These are phyloP conservation scores for Tylopilus sp. DNA, from an alignment of 768 basidiomycete species.

Conservation along the genomic window DNA sequence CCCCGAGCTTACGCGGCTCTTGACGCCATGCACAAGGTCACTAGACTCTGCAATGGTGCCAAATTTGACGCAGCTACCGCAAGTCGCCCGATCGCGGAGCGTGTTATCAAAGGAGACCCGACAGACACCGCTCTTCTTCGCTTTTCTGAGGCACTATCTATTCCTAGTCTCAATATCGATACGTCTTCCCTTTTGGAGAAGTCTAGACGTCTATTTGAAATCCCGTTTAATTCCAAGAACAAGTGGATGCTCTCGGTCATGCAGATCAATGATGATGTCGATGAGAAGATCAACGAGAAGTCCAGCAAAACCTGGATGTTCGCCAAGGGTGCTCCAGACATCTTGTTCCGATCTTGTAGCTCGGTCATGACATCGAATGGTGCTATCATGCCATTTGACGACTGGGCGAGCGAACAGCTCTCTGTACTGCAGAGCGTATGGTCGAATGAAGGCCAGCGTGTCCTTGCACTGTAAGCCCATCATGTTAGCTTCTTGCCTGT, in stretches of 20 bases:
- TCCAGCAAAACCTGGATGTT: slow-evolving; percentile 33
- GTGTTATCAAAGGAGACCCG: slow-evolving; percentile 43
- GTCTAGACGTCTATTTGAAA: slow-evolving; percentile 32
- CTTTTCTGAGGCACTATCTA: slow-evolving; percentile 37
- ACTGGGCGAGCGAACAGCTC: slow-evolving; percentile 18
- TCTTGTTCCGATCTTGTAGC: slow-evolving; percentile 42
- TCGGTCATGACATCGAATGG: slow-evolving; percentile 33
- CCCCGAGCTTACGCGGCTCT: slow-evolving; percentile 24
- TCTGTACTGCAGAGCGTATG: slow-evolving; percentile 36
- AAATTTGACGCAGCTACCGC: slow-evolving; percentile 39
- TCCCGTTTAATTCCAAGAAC: slow-evolving; percentile 49
- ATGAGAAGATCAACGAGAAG: slow-evolving; percentile 8
- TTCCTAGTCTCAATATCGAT: slow-evolving; percentile 23
- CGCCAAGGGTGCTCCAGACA: slow-evolving; percentile 61
- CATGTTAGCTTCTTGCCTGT: neutral
- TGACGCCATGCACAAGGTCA: slow-evolving; percentile 35
- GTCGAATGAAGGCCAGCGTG: slow-evolving; percentile 51
- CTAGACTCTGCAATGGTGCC: slow-evolving; percentile 59
- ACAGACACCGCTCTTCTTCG: slow-evolving; percentile 54
- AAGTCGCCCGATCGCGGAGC: slow-evolving; percentile 29
- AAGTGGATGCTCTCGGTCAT: slow-evolving; percentile 57
- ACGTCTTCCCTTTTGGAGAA: slow-evolving; percentile 18
- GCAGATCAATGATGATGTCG: slow-evolving; percentile 16
- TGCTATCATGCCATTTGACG: slow-evolving; percentile 31
- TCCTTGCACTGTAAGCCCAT: slow-evolving; percentile 40